Evolutionary conservation across 345 rosid species (phyloP), one percentile per base, ranked within the genome.

Genomic region (Rhodamnia rubescens): DNA sequence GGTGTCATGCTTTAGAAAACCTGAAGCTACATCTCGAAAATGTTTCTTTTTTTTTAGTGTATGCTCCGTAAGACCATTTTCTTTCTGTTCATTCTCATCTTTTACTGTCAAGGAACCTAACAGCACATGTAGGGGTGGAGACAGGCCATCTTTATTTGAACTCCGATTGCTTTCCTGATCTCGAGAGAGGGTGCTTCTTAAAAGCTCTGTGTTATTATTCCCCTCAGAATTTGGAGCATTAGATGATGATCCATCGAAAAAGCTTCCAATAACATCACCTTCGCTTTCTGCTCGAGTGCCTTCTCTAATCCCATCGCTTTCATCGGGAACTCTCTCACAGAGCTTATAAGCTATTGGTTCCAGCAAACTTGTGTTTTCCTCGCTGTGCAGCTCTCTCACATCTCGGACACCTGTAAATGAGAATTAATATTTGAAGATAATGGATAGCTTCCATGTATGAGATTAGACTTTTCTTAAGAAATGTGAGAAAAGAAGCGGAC

Each of bases 1-100:
- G 18, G 83, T 89, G 83, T 89, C 89, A n/a, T 88, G 92, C 51
- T 89, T 91, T 29, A 91, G 89, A 83, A 91, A 89, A 74, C 83
- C 84, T 42, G 85, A 84, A 47, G 36, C 83, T 32, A 89, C 54
- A 57, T 89, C 89, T 82, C 87, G 86, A 87, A 86, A 85, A 83
- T 88, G 90, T 87, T 91, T 90, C 89, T 90, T 89, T 8, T 81
- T 75, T 83, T 82, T 78, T 5, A 82, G 44, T 29, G 87, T 57
- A 36, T 85, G 87, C 64, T 81, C 59, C 26, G 85, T 90, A 22
- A 56, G 87, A 82, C 89, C 93, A 14, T 85, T 84, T 85, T 89
- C 89, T 21, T 82, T 87, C 82, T 87, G 91, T 85, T 90, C 89
- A 83, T 75, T 91, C 87, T 88, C 89, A 75, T 89, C 93, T 86